phyloP scores from a whole-genome alignment of 805 yeast genomes.

The Jamesozyma piceae region DNA sequence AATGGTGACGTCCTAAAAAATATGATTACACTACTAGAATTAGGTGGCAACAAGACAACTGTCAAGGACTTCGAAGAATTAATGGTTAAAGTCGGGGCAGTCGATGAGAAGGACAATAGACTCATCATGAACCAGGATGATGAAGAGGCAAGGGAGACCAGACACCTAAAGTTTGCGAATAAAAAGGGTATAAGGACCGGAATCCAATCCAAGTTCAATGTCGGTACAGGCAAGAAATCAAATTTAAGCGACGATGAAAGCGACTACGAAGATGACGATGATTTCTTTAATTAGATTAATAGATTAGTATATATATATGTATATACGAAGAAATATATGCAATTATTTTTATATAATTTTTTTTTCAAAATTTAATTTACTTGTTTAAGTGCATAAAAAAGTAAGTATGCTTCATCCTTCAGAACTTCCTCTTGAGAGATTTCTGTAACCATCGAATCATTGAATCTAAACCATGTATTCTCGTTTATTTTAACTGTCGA shows the following conservation, averaged over 20 bases:
- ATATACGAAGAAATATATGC: background rate
- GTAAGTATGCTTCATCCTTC: slow-evolving; percentile 66
- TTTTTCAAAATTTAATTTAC: slow-evolving; percentile 10
- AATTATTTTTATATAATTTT: background rate
- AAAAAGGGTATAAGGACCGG: slow-evolving; percentile 41
- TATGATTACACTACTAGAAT: slow-evolving; percentile 62
- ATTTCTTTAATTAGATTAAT: slow-evolving; percentile 38
- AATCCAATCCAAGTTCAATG: slow-evolving; percentile 23
- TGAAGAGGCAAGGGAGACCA: slow-evolving; percentile 47
- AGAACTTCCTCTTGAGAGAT: slow-evolving; percentile 58
- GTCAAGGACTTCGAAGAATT: slow-evolving; percentile 63
- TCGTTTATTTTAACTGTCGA: slow-evolving; percentile 64
- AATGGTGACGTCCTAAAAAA: slow-evolving; percentile 75
- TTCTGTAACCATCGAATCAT: slow-evolving; percentile 72
- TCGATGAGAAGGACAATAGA: slow-evolving; percentile 58
- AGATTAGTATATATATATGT: background rate
- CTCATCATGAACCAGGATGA: slow-evolving; percentile 52
- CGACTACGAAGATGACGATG: slow-evolving; percentile 37
- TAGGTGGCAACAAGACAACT: slow-evolving; percentile 77
- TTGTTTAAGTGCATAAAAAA: slow-evolving; percentile 49
- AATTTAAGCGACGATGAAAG: slow-evolving; percentile 35
- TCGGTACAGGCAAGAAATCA: slow-evolving; percentile 29
- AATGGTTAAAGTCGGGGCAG: slow-evolving; percentile 57
- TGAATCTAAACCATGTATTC: slow-evolving; percentile 83
- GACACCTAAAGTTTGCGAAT: slow-evolving; percentile 42